Conservation (phyloP, 352 stramenopile genomes). For the Globisporangium parvum region DNA sequence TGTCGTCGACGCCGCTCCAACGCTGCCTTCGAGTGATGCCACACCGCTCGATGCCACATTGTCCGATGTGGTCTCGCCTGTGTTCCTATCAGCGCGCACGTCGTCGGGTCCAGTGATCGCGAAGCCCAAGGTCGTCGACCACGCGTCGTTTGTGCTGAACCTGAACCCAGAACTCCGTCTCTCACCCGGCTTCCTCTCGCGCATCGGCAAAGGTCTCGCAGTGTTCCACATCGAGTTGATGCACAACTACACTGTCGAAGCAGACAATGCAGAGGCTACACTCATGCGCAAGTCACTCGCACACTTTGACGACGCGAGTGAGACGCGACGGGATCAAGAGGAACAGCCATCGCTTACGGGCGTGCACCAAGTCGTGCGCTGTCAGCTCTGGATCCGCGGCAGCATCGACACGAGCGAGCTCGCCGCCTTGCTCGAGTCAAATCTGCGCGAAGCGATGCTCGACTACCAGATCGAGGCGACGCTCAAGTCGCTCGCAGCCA, state of each 20-base stretch:
- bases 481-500: constrained; percentile 20
- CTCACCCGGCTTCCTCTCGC: constrained; percentile 65
- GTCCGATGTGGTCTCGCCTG: constrained; percentile 11
- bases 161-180: constrained; percentile 78
- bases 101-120: background rate
- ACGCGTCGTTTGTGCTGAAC: constrained; percentile 72
- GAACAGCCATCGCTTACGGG: background rate
- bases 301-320: constrained; percentile 7
- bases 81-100: constrained; percentile 12
- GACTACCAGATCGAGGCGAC: constrained; percentile 74
- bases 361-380: constrained; percentile 19
- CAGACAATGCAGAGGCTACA: background rate
- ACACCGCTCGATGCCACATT: background rate
- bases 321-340: background rate
- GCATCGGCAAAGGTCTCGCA: constrained; percentile 71
- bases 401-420: constrained; percentile 52
- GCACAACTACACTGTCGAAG: constrained; percentile 6
- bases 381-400: constrained; percentile 70
- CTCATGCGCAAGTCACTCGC: constrained; percentile 12
- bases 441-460: constrained; percentile 69
- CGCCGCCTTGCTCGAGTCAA: constrained; percentile 50
- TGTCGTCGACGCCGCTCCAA: constrained; percentile 2
- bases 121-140: constrained; percentile 16
- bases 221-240: constrained; percentile 61
- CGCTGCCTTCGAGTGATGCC: background rate